Base-by-base conservation (phyloP, 2,329 filamentous ascomycete genomes). In the Aspergillus brasiliensis region DNA sequence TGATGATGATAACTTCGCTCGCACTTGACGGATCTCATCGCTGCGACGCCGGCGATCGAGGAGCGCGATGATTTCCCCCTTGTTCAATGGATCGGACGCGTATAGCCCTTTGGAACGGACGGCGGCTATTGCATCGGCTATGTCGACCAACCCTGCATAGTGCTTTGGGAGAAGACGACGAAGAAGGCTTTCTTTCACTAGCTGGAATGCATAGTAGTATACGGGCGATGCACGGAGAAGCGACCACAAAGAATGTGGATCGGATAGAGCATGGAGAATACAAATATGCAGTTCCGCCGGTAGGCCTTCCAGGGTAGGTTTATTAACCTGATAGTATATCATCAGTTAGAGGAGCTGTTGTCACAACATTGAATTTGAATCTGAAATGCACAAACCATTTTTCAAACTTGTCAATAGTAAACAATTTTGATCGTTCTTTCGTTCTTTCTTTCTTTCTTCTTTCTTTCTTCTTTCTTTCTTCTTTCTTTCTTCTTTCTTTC, bases 51-150 rank as follows among this genome's bases (percentile, higher is more conserved):
- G 58, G 8, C 19, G 19, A n/a, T 68, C 65, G 4, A 69, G 21
- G 3, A 68, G 21, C 1, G 58, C 59, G 49, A 67, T 64, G 3
- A 62, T 63, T 2, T 61, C 54, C 5, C 59, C 59, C n/a, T 52
- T 60, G 10, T 63, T 49, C 1, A 44, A 17, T n/a, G 3, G 11
- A 1, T 11, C 11, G 53, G 19, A 13, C 7, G 53, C 58, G 3
- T 56, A 28, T 1, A 69, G 27, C 1, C 58, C 60, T 56, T 56
- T 56, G 2, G 68, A 68, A 27, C 67, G 67, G 13, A 67, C 34
- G 8, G 67, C 66, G 28, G 58, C 44, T 11, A 69, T 34, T 17
- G 65, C 66, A 23, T 69, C 68, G 4, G 34, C 7, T 2, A 67
- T 58, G 7, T 60, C 49, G 2, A 69, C 56, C 11, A 62, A 34